A percentile compares a stretch with the other conserved stretches of the same genome.
Evolutionary conservation across 768 basidiomycete species (phyloP).

Genomic region (Mycena metata): DNA sequence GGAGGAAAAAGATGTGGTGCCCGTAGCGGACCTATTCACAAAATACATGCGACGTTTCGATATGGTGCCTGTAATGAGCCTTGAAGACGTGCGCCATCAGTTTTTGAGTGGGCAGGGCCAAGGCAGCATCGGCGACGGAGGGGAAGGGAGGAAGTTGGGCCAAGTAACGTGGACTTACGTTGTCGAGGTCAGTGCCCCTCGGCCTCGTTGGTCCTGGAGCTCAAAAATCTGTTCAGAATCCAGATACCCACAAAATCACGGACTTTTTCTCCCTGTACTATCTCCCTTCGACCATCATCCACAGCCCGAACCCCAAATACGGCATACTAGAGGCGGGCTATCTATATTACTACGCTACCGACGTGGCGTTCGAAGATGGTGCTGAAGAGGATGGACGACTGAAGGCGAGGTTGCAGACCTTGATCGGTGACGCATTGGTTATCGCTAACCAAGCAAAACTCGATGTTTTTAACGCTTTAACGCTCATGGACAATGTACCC

Average conservation of each 20-base stretch:
- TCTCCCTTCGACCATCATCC: conserved; percentile 93
- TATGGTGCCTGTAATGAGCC: conserved; percentile 78
- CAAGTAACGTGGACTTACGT: conserved; percentile 98
- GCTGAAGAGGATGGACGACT: conserved; percentile 73
- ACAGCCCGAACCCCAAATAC: conserved; percentile 75
- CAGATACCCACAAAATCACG: conserved; percentile 84
- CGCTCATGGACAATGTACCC: conserved; percentile 92
- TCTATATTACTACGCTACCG: conserved; percentile 94
- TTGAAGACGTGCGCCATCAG: conserved; percentile 88
- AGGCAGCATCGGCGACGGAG: conserved; percentile 64
- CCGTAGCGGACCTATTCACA: conserved; percentile 77
- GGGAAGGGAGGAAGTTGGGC: conserved; percentile 67
- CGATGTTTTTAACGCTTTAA: conserved; percentile 96
- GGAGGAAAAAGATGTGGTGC: conserved; percentile 80
- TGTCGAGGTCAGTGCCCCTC: conserved; percentile 76
- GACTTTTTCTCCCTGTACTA: conserved; percentile 99
- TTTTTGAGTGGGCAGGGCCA: conserved; percentile 88
- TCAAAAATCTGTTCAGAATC: conserved; percentile 69
- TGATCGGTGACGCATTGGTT: conserved; percentile 86
- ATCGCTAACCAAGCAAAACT: conserved; percentile 89
- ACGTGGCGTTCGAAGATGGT: conserved; percentile 72
- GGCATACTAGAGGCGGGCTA: conserved; percentile 91
- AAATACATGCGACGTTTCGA: conserved; percentile 90
- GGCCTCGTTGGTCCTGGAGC: background rate
- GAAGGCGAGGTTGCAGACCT: conserved; percentile 75